A percentile compares a stretch with the other conserved stretches of the same genome.
phyloP scores from a whole-genome alignment of 768 basidiomycete genomes.

The Suillus sp. region DNA sequence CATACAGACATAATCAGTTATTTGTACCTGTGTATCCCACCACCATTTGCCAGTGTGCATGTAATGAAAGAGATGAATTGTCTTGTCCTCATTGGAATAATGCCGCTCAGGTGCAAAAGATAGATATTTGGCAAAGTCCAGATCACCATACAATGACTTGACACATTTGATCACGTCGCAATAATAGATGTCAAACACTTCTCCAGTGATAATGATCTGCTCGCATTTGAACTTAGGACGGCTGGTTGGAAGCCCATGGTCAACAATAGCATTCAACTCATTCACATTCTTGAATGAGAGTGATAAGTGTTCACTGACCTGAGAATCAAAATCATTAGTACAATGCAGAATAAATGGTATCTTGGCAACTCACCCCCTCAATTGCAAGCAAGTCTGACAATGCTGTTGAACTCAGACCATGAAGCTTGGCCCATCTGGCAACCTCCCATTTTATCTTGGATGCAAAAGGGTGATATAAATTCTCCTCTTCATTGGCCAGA shows the following conservation, averaged over 20 bases:
- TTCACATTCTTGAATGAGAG: constrained; percentile 36
- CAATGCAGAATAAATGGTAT: not conserved
- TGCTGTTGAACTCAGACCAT: constrained; percentile 38
- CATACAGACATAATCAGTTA: not conserved
- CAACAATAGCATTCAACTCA: constrained; percentile 39
- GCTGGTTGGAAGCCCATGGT: constrained; percentile 23
- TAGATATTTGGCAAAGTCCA: constrained; percentile 35
- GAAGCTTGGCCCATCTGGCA: constrained; percentile 42
- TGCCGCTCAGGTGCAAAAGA: constrained; percentile 40
- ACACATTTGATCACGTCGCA: constrained; percentile 14
- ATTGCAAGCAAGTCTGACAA: constrained; percentile 42
- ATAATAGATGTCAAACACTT: constrained; percentile 36
- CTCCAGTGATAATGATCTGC: constrained; percentile 24
- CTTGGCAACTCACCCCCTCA: constrained; percentile 39
- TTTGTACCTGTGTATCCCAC: constrained; percentile 49
- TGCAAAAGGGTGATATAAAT: constrained; percentile 35
- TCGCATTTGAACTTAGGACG: constrained; percentile 35
- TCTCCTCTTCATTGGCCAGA: not conserved
- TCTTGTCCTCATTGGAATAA: constrained; percentile 33
- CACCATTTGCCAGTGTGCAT: constrained; percentile 55
- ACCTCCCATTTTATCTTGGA: constrained; percentile 42
- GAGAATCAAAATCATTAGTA: no score
- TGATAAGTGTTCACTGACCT: constrained; percentile 29
- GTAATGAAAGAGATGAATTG: constrained; percentile 37
- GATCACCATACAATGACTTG: constrained; percentile 36